Base-by-base conservation (phyloP, 2,329 filamentous ascomycete genomes). In the Thyridium curvatum region DNA sequence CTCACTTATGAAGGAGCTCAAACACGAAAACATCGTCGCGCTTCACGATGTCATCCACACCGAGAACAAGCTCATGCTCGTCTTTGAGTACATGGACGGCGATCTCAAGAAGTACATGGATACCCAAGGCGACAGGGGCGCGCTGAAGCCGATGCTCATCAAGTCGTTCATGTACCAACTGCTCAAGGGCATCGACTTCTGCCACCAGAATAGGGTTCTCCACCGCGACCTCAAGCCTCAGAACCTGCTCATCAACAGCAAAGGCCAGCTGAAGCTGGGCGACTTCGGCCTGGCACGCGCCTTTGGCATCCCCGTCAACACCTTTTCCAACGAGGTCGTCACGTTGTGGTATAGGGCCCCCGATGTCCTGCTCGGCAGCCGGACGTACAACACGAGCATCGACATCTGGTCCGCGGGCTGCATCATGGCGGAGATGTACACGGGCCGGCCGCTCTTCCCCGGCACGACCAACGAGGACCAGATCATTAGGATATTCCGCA, bases 361-460 rank as follows among this genome's bases (percentile, higher is more conserved):
- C 1, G 93, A 98, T 54, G 93, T 98, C 34, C 76, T 98, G 37
- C 77, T 98, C 34, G 93, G 93, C 38, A 93, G 86, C 53, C 74
- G 93, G 48, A 97, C 93, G 16, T 98, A 98, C 69, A 98, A 95
- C 66, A 98, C 93, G n/a, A 94, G 88, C 65, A 97, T 98, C 61
- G 93, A 98, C 56, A 97, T 98, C 59, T 98, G 93, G 93, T 95
- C 88, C 7, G 93, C 93, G 7, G 93, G 93, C 41, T 98, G 93
- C 63, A 98, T 98, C 71, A 97, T 98, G 93, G 93, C 93, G 9
- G 93, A 98, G 66, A 96, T 98, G 89, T 97, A 94, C 63, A 96
- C 91, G 0, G 93, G 93, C 4, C 79, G 93, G 14, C 93, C 93
- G 0, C 75, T 98, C 7, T 98, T 98, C 68, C 93, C 93, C 0